Percentiles rank a stretch among this genome's conserved stretches.
Evolutionary conservation across 768 basidiomycete species (phyloP).

Genomic region (Tulasnella sp.): DNA sequence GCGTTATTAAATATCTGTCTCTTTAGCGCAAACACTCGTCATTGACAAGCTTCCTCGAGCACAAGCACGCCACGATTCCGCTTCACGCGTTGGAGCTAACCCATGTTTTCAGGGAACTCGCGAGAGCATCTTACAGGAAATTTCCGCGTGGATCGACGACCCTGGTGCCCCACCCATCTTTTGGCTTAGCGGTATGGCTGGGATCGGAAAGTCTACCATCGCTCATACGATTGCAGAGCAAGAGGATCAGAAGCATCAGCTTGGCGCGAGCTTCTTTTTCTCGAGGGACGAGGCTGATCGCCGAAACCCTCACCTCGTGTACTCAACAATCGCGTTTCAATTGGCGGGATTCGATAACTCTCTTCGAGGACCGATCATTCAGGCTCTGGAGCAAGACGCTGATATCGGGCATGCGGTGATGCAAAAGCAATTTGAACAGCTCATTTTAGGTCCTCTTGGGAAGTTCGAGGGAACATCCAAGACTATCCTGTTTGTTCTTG

Average conservation of each 20-base stretch:
- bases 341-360: conserved; percentile 39
- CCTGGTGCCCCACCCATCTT: conserved; percentile 35
- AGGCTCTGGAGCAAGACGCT: conserved; percentile 23
- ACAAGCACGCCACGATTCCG: no score
- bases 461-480: neutral
- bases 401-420: conserved; percentile 30
- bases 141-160: no score
- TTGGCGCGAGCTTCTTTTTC: conserved; percentile 49
- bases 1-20: no score
- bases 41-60: no score
- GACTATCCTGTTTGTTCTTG: conserved; percentile 44
- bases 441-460: conserved; percentile 36
- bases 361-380: conserved; percentile 4
- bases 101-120: no score
- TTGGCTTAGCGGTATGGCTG: conserved; percentile 47
- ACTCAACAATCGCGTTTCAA: conserved; percentile 46
- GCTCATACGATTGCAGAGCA: conserved; percentile 41
- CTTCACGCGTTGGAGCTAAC: no score
- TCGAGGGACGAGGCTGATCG: conserved; percentile 39
- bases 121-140: no score
- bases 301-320: conserved; percentile 39
- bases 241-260: conserved; percentile 38
- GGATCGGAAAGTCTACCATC: conserved; percentile 49
- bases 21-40: no score
- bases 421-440: conserved; percentile 38